Evolutionary conservation across 768 basidiomycete genomes (phyloP), one percentile per base, ranked within the genome.

Genomic region (Pleurotus salmoneostramineus): DNA sequence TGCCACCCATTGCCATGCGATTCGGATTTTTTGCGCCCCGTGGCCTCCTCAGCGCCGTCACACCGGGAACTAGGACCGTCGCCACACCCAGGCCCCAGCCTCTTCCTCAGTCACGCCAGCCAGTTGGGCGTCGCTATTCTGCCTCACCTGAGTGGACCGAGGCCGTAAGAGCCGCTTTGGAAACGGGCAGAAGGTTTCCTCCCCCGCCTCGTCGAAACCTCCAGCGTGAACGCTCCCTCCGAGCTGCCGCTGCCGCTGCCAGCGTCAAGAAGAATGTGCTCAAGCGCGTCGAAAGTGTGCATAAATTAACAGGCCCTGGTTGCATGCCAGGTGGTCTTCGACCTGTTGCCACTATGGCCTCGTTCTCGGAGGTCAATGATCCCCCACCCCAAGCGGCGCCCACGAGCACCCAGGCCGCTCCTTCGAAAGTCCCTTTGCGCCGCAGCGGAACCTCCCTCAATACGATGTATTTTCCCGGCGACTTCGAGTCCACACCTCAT

Each of bases 311-410:
- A 14, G 44, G 44, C 15, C 40, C 52, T 2, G 40, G 21, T 15
- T 32, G 52, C 15, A 55, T 55, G 52, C 52, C 52, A 10, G 52
- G 52, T 5, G 52, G 52, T 4, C 40, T 55, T 14, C 52, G 27
- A 32, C 52, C 52, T 31, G 52, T 55, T 2, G 14, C 17, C n/a
- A 45, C 11, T 17, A 6, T 15, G 44, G 52, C 50, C 3, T 27
- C 21, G 21, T 27, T 27, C 21, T 27, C 21, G 21, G 21, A 27
- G 21, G 21, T 27, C 21, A 27, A 27, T 27, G 21, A 27, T 27
- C 21, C 21, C 21, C 21, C 21, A 27, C 21, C 21, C 21, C 21
- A 27, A 27, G 21, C 21, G 21, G 21, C 21, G 21, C 3, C 21
- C 21, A 27, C 21, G 21, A 27, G 21, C 21, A 27, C 21, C 21